Base-by-base conservation (phyloP, 164 flowering plant genomes). In the Akebia trifoliata region DNA sequence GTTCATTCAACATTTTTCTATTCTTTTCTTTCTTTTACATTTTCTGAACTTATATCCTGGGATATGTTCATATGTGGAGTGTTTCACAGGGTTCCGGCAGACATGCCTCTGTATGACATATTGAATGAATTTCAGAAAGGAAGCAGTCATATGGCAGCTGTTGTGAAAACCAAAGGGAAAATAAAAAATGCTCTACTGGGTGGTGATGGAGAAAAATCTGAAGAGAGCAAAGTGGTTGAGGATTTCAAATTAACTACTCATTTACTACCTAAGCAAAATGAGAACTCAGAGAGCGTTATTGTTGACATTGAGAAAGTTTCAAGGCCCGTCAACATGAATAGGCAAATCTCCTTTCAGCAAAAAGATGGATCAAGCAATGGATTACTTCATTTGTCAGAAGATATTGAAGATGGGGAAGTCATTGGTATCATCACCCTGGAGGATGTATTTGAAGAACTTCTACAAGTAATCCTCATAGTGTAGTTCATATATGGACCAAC, bases 71-170 rank as follows among this genome's bases (percentile, higher is more conserved):
- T 43, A 8, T 46, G 2, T 46, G n/a, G 38, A 46, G 6, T 48
- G 45, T n/a, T 55, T 50, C 60, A 29, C 85, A 93, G 99, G 75
- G 99, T 93, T 74, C 97, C 99, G 25, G 79, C 86, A 56, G 93
- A 93, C 71, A 93, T 93, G 99, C 97, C 99, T 48, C 56, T 93
- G 43, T 90, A 93, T 77, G 99, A 93, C 67, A 93, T 93, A 70
- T 62, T 93, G 57, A 93, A 93, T 65, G 95, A 93, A 69, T 93
- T 93, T 63, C 99, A 93, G 60, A 87, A 93, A 54, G 99, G 99
- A 30, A 83, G 96, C 71, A 93, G 99, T 74, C 99, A 93, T 69
- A 85, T 93, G 99, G 99, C 99, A 20, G 99, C 99, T 72, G 99
- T 93, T 12, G 95, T 90, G 72, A 93, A 78, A 73, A 49, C 78